A percentile compares a stretch with the other conserved stretches of the same genome.
phyloP scores from a whole-genome alignment of 495 filamentous ascomycete species.

The Penicillium longicatenatum region DNA sequence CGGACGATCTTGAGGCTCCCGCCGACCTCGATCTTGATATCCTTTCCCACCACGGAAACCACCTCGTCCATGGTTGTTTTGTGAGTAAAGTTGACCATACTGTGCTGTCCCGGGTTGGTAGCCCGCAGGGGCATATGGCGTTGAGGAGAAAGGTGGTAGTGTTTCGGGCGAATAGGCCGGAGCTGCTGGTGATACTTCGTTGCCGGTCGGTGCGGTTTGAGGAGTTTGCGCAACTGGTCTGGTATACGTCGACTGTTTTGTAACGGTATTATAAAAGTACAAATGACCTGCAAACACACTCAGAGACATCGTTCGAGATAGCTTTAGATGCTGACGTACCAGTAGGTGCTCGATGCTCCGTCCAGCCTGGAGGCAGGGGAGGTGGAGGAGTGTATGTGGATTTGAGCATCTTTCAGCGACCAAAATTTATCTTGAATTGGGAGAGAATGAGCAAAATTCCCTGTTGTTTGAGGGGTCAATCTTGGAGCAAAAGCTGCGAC shows the following conservation, averaged over 20 bases:
- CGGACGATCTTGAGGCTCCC: conserved; percentile 74
- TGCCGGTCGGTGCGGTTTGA: conserved; percentile 26
- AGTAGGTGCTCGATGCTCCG: conserved; percentile 87
- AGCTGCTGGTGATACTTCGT: conserved; percentile 5
- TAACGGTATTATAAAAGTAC: conserved; percentile 87
- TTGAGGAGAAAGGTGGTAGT: conserved; percentile 45
- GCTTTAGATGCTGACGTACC: conserved; percentile 45
- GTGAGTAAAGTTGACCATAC: conserved; percentile 22
- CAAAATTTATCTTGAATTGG: not conserved
- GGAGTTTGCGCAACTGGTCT: conserved; percentile 54
- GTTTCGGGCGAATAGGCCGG: conserved; percentile 37
- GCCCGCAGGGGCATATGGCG: conserved; percentile 40
- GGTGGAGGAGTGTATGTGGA: conserved; percentile 48
- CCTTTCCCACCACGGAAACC: conserved; percentile 52
- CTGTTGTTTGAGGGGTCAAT: conserved; percentile 8
- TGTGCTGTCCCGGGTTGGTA: conserved; percentile 21
- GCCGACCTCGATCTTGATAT: conserved; percentile 53
- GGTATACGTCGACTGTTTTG: conserved; percentile 85
- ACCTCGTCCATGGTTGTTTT: conserved; percentile 31
- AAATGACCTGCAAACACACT: conserved; percentile 59
- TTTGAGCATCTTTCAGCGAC: conserved; percentile 34
- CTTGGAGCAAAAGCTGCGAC: conserved; percentile 21
- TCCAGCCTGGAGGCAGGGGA: conserved; percentile 81
- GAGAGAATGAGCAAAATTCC: not conserved
- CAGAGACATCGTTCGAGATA: conserved; percentile 18